Base-by-base conservation (phyloP, 1,139 yeast genomes). In the Candida buenavistaensis region DNA sequence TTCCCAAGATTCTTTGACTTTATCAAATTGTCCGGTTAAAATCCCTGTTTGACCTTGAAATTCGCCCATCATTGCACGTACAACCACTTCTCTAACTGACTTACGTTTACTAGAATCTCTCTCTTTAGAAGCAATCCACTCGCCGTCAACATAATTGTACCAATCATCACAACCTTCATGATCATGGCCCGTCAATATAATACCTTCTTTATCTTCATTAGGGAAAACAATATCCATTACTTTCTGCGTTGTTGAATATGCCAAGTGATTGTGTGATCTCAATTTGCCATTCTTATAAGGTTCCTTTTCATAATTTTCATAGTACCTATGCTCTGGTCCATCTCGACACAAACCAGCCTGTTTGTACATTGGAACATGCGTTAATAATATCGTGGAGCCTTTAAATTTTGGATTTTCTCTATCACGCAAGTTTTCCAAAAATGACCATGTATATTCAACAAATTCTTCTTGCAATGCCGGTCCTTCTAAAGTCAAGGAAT, bases 61-160 rank as follows among this genome's bases (percentile, higher is more conserved):
- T 54, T 90, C 96, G 9, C 97, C 98, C 98, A 92, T 92, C 82
- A 90, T 85, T 23, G 96, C 79, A 38, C 89, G 69, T 9, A 92
- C 97, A 0, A 95, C 94, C 33, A 86, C 66, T 57, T 92, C 98
- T 35, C 82, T 69, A 9, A 90, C 64, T 15, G 72, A 63, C 14
- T 59, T 54, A 16, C 62, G 57, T 13, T 55, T 53, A 2, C 55
- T 23, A 7, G 44, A 43, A 5, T 43, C 30, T 16, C 54, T 50
- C 11, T 58, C 54, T 40, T 69, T 72, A 2, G 81, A 68, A 0
- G 90, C 86, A 4, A 57, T 69, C 90, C 92, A 84, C 32, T 59
- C 59, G 14, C 61, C 62, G n/a, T 58, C 51, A 9, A 52, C 48
- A 32, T 66, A 59, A 43, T 63, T 72, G 54, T 82, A 85, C 62